Conservation (phyloP, 1,284 basidiomycete species). For the Cryptococcus sp. region DNA sequence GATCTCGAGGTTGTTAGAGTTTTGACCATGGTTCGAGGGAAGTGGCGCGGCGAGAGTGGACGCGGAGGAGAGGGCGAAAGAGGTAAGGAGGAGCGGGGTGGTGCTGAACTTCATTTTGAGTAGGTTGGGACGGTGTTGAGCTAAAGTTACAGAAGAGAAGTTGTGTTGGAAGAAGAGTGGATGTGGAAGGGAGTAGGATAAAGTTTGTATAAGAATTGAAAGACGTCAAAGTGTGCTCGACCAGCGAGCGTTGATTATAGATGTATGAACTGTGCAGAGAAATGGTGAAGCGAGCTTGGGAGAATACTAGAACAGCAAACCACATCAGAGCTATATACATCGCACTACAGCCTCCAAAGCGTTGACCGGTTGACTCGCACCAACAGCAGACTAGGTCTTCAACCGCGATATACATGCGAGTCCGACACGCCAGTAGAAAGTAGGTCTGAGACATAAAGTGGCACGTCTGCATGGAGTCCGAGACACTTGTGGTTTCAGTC, state of each 20-base stretch:
- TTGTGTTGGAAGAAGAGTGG: background rate
- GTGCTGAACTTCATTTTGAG: slow-evolving; percentile 18
- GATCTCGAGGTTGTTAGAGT: slow-evolving; percentile 4
- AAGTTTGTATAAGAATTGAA: background rate
- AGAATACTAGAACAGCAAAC: background rate
- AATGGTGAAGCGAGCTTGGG: background rate
- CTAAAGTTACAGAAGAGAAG: background rate
- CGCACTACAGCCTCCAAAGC: too few species aligned
- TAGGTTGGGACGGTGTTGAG: background rate
- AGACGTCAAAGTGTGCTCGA: background rate
- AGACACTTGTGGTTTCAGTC: too few species aligned
- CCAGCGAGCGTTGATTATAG: slow-evolving; percentile 3
- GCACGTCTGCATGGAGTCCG: too few species aligned
- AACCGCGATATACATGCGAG: too few species aligned
- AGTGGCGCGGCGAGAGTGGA: slow-evolving; percentile 14
- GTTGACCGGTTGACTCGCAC: too few species aligned
- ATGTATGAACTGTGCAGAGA: background rate
- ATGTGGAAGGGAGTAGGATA: background rate
- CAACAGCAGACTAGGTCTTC: too few species aligned
- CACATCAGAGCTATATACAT: too few species aligned
- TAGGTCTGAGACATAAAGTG: too few species aligned
- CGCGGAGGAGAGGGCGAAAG: slow-evolving; percentile 10
- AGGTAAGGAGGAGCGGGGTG: slow-evolving; percentile 15
- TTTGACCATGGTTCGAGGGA: background rate
- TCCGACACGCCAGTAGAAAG: too few species aligned